Evolutionary conservation across 1,139 yeast species (phyloP).

Genomic region (Nakaseomyces bracarensis): DNA sequence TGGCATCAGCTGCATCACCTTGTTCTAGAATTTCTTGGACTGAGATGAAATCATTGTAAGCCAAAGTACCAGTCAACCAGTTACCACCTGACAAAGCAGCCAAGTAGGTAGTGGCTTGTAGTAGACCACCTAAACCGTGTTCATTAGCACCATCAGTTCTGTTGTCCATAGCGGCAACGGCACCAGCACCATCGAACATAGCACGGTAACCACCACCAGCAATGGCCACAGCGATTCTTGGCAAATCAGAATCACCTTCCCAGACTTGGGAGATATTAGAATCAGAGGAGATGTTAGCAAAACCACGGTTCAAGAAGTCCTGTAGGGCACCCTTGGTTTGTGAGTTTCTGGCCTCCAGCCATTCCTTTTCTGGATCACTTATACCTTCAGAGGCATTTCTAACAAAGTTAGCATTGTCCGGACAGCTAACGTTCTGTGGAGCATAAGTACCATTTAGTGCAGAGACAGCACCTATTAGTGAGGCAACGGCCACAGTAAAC

Average conservation of each 20-base stretch:
- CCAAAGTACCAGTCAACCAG: conserved; percentile 54
- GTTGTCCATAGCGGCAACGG: conserved; percentile 66
- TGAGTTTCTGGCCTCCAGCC: conserved; percentile 41
- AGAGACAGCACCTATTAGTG: conserved; percentile 12
- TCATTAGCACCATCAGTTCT: conserved; percentile 54
- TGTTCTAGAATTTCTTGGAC: conserved; percentile 46
- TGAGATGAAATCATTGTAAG: conserved; percentile 77
- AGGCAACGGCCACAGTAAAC: neutral
- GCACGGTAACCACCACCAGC: conserved; percentile 93
- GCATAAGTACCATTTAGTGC: conserved; percentile 49
- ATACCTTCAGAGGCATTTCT: conserved; percentile 34
- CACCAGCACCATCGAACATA: conserved; percentile 81
- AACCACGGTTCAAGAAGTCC: conserved; percentile 50
- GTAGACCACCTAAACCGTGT: conserved; percentile 67
- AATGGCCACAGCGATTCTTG: conserved; percentile 58
- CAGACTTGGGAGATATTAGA: conserved; percentile 31
- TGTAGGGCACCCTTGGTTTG: conserved; percentile 47
- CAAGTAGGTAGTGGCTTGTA: conserved; percentile 63
- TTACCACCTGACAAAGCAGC: conserved; percentile 47
- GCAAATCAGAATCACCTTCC: conserved; percentile 11
- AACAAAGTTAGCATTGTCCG: conserved; percentile 26
- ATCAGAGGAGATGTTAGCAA: conserved; percentile 38
- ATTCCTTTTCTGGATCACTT: conserved; percentile 29
- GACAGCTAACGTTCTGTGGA: conserved; percentile 41
- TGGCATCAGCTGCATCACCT: conserved; percentile 18